These are phyloP conservation scores for Xerocomus brunneocitrinus DNA, from an alignment of 768 basidiomycete species.

Conservation along the genomic window DNA sequence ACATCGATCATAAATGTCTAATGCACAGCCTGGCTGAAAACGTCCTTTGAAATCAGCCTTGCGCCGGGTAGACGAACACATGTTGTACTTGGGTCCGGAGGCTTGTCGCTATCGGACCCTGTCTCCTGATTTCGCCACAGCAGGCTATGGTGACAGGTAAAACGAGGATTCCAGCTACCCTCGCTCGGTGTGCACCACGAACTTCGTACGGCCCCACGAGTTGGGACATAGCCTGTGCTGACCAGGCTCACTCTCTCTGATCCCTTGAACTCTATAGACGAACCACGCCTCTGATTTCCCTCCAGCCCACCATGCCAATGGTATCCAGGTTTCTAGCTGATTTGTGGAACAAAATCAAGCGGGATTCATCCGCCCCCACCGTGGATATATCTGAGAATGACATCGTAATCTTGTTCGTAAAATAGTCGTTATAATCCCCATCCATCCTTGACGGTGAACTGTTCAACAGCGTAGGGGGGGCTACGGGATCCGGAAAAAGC, in stretches of 20 bases:
- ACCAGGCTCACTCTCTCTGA: not conserved
- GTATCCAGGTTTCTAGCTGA: not conserved
- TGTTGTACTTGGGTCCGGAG: not conserved
- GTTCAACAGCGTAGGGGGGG: conserved; percentile 12
- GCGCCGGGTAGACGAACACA: too few species aligned
- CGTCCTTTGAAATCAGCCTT: not conserved
- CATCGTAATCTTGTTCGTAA: conserved; percentile 19
- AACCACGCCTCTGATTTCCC: not conserved
- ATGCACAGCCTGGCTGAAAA: not conserved
- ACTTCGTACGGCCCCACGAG: too few species aligned
- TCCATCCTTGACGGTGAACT: not conserved
- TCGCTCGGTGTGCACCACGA: not conserved
- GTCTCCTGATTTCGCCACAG: not conserved
- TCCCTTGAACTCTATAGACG: not conserved
- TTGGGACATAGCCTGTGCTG: not conserved
- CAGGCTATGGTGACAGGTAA: not conserved
- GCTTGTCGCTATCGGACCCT: not conserved
- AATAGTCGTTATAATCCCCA: not conserved
- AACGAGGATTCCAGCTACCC: too few species aligned
- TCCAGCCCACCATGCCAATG: not conserved
- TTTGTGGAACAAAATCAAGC: conserved; percentile 14
- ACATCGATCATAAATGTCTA: too few species aligned
- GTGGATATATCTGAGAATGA: conserved; percentile 10
- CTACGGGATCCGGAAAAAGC: conserved; percentile 19
- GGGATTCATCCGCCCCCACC: not conserved